Percentiles rank a stretch among this genome's conserved stretches.
These are phyloP conservation scores for Akebia trifoliata DNA, from an alignment of 164 flowering plant genomes.

Conservation along the genomic window DNA sequence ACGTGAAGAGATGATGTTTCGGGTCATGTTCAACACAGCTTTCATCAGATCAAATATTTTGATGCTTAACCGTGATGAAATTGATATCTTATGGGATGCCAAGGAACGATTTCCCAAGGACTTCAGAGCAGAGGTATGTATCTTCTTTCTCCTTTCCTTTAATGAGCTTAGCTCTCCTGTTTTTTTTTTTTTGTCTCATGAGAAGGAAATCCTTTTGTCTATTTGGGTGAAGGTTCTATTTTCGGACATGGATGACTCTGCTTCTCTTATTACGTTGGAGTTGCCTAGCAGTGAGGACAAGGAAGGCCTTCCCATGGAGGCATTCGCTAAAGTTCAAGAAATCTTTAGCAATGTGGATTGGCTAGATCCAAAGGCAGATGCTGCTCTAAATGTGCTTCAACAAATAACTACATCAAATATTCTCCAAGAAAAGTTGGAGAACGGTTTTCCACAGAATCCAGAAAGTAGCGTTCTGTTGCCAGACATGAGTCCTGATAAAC, in stretches of 20 bases:
- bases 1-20: slow-evolving; percentile 73
- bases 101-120: slow-evolving; percentile 76
- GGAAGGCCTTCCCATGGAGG: slow-evolving; percentile 88
- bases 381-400: slow-evolving; percentile 46
- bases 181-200: slow-evolving; percentile 1
- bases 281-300: slow-evolving; percentile 52
- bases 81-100: slow-evolving; percentile 76
- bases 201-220: slow-evolving; percentile 7
- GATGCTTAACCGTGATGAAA: slow-evolving; percentile 81
- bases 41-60: slow-evolving; percentile 88
- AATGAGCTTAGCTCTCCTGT: not conserved
- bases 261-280: slow-evolving; percentile 44
- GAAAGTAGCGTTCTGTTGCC: slow-evolving; percentile 17
- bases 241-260: slow-evolving; percentile 80
- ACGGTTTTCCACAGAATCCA: slow-evolving; percentile 19
- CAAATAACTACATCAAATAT: slow-evolving; percentile 40
- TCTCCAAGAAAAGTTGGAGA: slow-evolving; percentile 39
- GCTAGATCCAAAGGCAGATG: slow-evolving; percentile 58
- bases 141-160: not conserved
- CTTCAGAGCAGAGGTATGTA: slow-evolving; percentile 85
- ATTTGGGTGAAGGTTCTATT: slow-evolving; percentile 60
- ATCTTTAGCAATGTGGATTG: slow-evolving; percentile 71
- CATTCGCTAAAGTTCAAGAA: slow-evolving; percentile 79
- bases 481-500: slow-evolving; percentile 22
- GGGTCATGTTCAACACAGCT: slow-evolving; percentile 86